Percentiles rank a stretch among this genome's conserved stretches.
These are phyloP conservation scores for Adansonia grandidieri DNA, from an alignment of 441 rosid genomes.

Conservation along the genomic window DNA sequence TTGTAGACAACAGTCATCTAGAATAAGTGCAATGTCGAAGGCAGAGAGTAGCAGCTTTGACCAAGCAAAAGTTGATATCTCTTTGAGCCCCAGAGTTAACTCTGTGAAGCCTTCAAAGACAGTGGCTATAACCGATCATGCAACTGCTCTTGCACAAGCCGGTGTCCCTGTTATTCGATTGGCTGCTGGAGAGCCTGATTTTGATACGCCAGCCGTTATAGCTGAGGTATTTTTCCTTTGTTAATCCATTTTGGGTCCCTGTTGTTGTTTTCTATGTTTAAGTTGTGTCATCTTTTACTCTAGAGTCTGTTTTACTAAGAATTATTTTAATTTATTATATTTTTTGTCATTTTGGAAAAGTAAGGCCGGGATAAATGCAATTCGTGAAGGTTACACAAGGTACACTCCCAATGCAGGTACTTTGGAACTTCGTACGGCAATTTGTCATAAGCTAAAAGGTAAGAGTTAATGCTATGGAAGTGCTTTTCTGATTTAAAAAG, in stretches of 20 bases:
- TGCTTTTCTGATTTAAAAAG: not conserved
- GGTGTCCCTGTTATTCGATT: conserved; percentile 89
- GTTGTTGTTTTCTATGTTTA: not conserved
- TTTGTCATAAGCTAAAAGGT: conserved; percentile 85
- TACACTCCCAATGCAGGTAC: conserved; percentile 93
- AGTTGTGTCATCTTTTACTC: conserved; percentile 1
- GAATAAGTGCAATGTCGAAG: conserved; percentile 49
- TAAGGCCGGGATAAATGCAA: conserved; percentile 91
- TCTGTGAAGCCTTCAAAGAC: conserved; percentile 92
- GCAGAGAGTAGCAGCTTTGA: conserved; percentile 40
- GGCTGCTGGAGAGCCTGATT: conserved; percentile 99
- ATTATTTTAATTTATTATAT: conserved; percentile 1
- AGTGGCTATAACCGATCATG: conserved; percentile 86
- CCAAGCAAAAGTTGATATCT: conserved; percentile 59
- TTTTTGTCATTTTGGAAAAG: conserved; percentile 11
- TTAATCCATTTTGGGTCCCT: not conserved
- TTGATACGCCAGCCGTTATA: conserved; percentile 76
- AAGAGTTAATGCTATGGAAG: conserved; percentile 3
- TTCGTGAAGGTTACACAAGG: conserved; percentile 86
- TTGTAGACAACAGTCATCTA: conserved; percentile 34
- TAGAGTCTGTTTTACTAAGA: not conserved
- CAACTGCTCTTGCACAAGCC: conserved; percentile 82
- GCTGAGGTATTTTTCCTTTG: conserved; percentile 56
- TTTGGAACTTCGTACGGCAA: conserved; percentile 75
- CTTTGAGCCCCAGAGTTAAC: conserved; percentile 88